phyloP scores from a whole-genome alignment of 345 rosid genomes.

The Melaleuca quinquenervia region DNA sequence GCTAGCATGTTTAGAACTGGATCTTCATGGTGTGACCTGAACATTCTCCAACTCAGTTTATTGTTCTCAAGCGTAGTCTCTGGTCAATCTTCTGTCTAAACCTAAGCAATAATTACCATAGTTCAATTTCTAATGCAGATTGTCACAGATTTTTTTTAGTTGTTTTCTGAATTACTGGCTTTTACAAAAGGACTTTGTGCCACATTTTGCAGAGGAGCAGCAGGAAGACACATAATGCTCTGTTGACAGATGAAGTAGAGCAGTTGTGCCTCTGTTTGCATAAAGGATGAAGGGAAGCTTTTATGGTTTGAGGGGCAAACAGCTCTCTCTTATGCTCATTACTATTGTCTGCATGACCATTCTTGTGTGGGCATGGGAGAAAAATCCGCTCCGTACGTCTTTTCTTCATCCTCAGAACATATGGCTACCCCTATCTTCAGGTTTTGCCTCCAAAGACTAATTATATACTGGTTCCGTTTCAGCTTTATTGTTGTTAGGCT shows the following conservation, averaged over 20 bases:
- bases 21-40: neutral
- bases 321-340: constrained; percentile 5
- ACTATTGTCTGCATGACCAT: constrained; percentile 5
- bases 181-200: neutral
- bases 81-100: neutral
- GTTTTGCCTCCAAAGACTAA: neutral
- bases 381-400: constrained; percentile 5
- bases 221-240: neutral
- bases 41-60: neutral
- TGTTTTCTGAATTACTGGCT: neutral
- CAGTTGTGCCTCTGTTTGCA: neutral
- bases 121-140: neutral
- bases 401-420: neutral
- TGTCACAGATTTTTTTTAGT: neutral
- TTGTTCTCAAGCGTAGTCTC: neutral
- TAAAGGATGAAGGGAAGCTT: constrained; percentile 11
- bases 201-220: neutral
- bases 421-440: constrained; percentile 6
- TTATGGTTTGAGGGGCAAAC: constrained; percentile 9
- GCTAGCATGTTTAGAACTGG: neutral
- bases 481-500: neutral
- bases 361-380: constrained; percentile 15
- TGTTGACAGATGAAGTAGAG: neutral
- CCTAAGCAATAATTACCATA: neutral
- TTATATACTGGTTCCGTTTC: neutral